phyloP scores from a whole-genome alignment of 2,329 filamentous ascomycete species.

The Colletotrichum acutatum region DNA sequence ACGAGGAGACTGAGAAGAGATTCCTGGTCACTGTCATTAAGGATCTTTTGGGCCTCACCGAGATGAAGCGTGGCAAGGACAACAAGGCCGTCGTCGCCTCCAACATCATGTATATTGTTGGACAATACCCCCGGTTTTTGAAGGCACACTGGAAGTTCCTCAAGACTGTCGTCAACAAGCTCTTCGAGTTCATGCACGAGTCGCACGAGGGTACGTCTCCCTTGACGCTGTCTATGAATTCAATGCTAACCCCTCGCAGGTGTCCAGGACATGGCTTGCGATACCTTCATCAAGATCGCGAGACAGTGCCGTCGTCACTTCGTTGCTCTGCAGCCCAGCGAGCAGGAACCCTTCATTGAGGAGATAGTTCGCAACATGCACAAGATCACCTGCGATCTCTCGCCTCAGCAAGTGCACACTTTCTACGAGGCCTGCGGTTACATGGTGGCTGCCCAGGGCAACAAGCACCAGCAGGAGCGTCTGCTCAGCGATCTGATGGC shows the following conservation, averaged over 20 bases:
- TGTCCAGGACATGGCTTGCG: slow-evolving; percentile 99
- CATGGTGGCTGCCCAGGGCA: slow-evolving; percentile 98
- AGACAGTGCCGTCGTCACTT: slow-evolving; percentile 98
- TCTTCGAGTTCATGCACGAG: slow-evolving; percentile 99
- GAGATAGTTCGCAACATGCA: slow-evolving; percentile 96
- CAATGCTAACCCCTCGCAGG: slow-evolving; percentile 55
- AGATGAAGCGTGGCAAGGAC: slow-evolving; percentile 99
- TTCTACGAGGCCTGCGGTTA: slow-evolving; percentile 99
- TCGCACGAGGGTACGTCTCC: slow-evolving; percentile 86
- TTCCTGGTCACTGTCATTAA: slow-evolving; percentile 99
- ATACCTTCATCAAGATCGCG: slow-evolving; percentile 99
- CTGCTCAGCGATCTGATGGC: slow-evolving; percentile 93
- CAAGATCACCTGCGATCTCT: slow-evolving; percentile 94
- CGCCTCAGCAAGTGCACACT: slow-evolving; percentile 96
- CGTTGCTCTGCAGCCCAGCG: slow-evolving; percentile 92
- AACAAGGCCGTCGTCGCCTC: slow-evolving; percentile 99
- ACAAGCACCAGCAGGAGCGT: slow-evolving; percentile 92
- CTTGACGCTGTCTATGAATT: too few species aligned
- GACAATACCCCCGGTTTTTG: slow-evolving; percentile 96
- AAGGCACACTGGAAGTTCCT: slow-evolving; percentile 99
- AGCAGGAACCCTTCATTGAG: slow-evolving; percentile 96
- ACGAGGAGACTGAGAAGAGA: slow-evolving; percentile 98
- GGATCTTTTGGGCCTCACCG: slow-evolving; percentile 93
- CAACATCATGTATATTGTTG: slow-evolving; percentile 99
- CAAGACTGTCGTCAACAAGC: slow-evolving; percentile 99